Base-by-base conservation (phyloP, 768 basidiomycete genomes). In the Russula sp. region DNA sequence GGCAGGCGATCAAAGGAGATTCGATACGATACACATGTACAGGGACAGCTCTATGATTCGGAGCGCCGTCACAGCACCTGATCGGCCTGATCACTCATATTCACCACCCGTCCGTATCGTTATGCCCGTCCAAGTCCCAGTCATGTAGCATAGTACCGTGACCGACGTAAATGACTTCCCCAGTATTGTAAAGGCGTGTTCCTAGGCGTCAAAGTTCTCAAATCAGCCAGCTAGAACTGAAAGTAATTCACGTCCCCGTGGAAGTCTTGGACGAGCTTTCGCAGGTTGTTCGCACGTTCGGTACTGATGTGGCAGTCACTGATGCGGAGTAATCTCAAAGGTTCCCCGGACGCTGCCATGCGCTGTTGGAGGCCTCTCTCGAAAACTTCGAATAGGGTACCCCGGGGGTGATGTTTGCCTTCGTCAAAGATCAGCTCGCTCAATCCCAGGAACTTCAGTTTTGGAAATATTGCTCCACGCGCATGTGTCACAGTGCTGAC, bases 291-390 rank as follows among this genome's bases (percentile, higher is more conserved):
- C 30, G 28, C 63, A n/a, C n/a, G 24, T 7, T 52, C 13, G n/a
- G 26, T 1, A 34, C 46, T 38, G 57, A 64, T 53, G 52, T 20
- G 5, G 26, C 57, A 44, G 13, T n/a, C 13, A 8, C 38, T 34
- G 34, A 64, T 38, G 57, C 10, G 22, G 44, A 64, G 63, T 24
- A 6, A 32, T n/a, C 38, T 24, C 18, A 64, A 13, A 2, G 57
- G 57, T 30, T n/a, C 24, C 1, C 30, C 20, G 36, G 7, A 8
- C 10, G 3, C 6, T 6, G 16, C 28, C 34, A 11, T 54, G 22
- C 63, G 57, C 24, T 36, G 51, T 36, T 13, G 52, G 4, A 64
- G 42, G 20, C 14, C 20, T 13, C n/a, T 54, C 20, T 13, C 4
- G 30, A 64, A 7, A 1, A 54, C 20, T 26, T 64, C 51, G 9